Percentiles rank a stretch among this genome's conserved stretches.
phyloP scores from a whole-genome alignment of 2,329 filamentous ascomycete species.

The Shiraia bambusicola region DNA sequence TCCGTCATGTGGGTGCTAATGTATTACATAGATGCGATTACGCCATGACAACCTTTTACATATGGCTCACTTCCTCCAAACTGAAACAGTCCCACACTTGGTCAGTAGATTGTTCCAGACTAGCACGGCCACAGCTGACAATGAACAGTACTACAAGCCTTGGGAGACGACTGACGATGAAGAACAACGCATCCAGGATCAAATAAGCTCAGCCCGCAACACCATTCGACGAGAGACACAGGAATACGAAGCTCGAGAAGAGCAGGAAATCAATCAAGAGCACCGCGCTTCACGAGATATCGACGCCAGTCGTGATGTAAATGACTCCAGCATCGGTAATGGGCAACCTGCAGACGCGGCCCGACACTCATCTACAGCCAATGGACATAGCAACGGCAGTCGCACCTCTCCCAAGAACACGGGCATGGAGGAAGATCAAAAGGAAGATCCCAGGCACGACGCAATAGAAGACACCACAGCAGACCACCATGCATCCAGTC shows the following conservation, averaged over 20 bases:
- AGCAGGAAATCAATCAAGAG: conserved; percentile 30
- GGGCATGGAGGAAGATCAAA: conserved; percentile 30
- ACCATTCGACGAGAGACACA: conserved; percentile 65
- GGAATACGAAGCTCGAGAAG: conserved; percentile 57
- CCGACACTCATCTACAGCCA: conserved; percentile 18
- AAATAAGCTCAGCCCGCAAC: conserved; percentile 66
- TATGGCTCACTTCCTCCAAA: conserved; percentile 72
- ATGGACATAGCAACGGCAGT: conserved; percentile 30
- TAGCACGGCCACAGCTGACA: conserved; percentile 24
- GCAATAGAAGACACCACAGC: conserved; percentile 21
- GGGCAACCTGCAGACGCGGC: conserved; percentile 24
- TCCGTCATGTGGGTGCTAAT: conserved; percentile 16
- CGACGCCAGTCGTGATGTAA: conserved; percentile 17
- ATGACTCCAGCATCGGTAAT: conserved; percentile 25
- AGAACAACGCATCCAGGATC: conserved; percentile 68
- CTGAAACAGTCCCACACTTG: conserved; percentile 69
- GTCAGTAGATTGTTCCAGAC: conserved; percentile 55
- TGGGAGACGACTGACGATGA: conserved; percentile 73
- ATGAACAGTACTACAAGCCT: conserved; percentile 75
- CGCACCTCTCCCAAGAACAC: conserved; percentile 21
- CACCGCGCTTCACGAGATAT: conserved; percentile 13
- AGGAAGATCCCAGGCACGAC: conserved; percentile 18
- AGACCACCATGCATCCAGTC: conserved; percentile 16
- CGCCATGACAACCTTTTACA: conserved; percentile 72
- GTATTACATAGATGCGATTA: conserved; percentile 63